A percentile compares a stretch with the other conserved stretches of the same genome.
Conservation (phyloP, 2,329 filamentous ascomycete genomes). For the Dothistroma pini region DNA sequence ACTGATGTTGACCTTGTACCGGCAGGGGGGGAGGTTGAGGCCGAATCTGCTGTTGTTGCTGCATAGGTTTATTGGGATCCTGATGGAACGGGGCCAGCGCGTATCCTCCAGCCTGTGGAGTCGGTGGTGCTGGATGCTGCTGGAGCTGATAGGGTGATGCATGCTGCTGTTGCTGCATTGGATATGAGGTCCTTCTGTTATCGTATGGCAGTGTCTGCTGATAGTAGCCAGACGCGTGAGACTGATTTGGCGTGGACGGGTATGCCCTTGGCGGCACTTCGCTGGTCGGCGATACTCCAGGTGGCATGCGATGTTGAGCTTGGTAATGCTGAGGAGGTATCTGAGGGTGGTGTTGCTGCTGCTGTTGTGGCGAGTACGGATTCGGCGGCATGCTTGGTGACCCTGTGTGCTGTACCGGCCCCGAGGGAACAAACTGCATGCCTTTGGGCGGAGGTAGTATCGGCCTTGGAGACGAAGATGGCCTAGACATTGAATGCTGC, state of each 20-base stretch:
- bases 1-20: conserved; percentile 12
- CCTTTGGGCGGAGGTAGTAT: conserved; percentile 38
- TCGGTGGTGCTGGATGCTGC: conserved; percentile 32
- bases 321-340: conserved; percentile 33
- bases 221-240: conserved; percentile 32
- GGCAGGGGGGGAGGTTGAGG: conserved; percentile 17
- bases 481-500: conserved; percentile 30
- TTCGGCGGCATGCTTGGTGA: conserved; percentile 30
- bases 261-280: conserved; percentile 17
- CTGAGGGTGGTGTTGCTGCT: conserved; percentile 26
- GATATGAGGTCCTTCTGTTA: conserved; percentile 28
- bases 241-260: conserved; percentile 23
- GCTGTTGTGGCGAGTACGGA: conserved; percentile 15
- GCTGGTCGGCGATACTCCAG: conserved; percentile 20
- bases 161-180: conserved; percentile 29
- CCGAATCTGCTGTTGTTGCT: conserved; percentile 16
- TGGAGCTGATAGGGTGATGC: conserved; percentile 28
- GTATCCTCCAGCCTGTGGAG: conserved; percentile 39
- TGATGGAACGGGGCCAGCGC: conserved; percentile 49
- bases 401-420: conserved; percentile 29
- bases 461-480: conserved; percentile 37
- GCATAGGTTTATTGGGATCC: conserved; percentile 34
- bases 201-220: conserved; percentile 31
- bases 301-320: conserved; percentile 20
- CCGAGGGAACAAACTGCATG: conserved; percentile 31